Evolutionary conservation across 2,329 filamentous ascomycete species (phyloP), one percentile per base, ranked within the genome.

Genomic region (Botrytis paeoniae): DNA sequence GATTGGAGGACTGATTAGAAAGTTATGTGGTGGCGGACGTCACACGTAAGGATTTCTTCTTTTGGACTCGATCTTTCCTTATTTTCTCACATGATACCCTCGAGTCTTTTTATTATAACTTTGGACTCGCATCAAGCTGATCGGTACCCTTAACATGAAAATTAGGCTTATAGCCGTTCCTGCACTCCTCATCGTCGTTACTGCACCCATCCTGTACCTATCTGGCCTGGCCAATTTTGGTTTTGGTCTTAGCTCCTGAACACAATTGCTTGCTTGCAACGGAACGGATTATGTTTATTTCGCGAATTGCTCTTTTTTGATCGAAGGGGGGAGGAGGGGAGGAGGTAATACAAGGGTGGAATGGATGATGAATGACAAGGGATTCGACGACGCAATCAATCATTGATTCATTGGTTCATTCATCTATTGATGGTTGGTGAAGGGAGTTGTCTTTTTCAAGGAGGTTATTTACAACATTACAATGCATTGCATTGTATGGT

Each of bases 201-300:
- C 77, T 75, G 75, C 75, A 45, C 74, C 76, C 60, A 75, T 77
- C 39, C 65, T 80, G 71, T 80, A 80, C 75, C 73, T 72, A 74
- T 73, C 71, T 74, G 61, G 57, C 63, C 69, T 71, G 62, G 25
- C 43, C 43, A 69, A 60, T 68, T 69, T 72, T 72, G 63, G 41
- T 16, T 43, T 64, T 54, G 45, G 62, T 51, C 29, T 70, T 51
- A 37, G 16, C 41, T 70, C 69, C 43, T 57, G 48, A 41, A 69
- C 10, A 87, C 78, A 0, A 81, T 89, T 22, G 80, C 83, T 2
- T 86, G 88, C 54, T 87, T 86, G 10, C 83, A 62, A 89, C 39
- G 39, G 25, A 25, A 76, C 89, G 3, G 87, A 89, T 77, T 89
- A 89, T 75, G 85, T 88, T 48, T 84, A 88, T 75, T 80, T 89